A percentile compares a stretch with the other conserved stretches of the same genome.
phyloP scores from a whole-genome alignment of 2,329 filamentous ascomycete species.

The Nigrograna mackinnonii region DNA sequence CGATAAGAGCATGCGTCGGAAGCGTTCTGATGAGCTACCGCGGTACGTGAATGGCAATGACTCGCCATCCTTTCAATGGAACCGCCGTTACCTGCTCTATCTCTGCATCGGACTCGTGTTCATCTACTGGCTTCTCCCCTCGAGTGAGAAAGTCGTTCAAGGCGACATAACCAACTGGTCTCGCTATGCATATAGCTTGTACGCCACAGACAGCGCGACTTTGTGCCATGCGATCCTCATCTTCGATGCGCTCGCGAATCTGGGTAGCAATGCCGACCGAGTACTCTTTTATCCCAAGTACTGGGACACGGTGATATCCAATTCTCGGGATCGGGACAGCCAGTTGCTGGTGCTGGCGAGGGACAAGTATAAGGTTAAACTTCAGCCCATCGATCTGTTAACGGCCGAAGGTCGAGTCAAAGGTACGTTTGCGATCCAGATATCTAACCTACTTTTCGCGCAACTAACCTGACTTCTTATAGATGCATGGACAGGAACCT shows the following conservation, averaged over 20 bases:
- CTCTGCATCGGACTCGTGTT: slow-evolving; percentile 25
- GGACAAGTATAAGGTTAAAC: slow-evolving; percentile 53
- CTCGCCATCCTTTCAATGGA: slow-evolving; percentile 21
- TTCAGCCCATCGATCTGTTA: slow-evolving; percentile 52
- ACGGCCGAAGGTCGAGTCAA: slow-evolving; percentile 35
- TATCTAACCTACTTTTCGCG: slow-evolving; percentile 6
- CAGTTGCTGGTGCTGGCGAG: slow-evolving; percentile 54
- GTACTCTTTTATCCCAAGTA: slow-evolving; percentile 50
- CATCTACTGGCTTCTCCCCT: slow-evolving; percentile 25
- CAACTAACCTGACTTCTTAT: slow-evolving; percentile 11
- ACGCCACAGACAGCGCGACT: slow-evolving; percentile 46
- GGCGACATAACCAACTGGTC: slow-evolving; percentile 35
- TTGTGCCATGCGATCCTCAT: slow-evolving; percentile 50
- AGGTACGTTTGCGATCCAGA: slow-evolving; percentile 24
- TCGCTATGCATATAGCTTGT: slow-evolving; percentile 47
- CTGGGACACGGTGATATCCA: slow-evolving; percentile 36
- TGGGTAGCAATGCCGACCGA: slow-evolving; percentile 50
- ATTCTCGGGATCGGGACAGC: slow-evolving; percentile 40
- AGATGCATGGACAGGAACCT: slow-evolving; percentile 50
- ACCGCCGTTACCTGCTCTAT: slow-evolving; percentile 32
- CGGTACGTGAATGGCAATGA: slow-evolving; percentile 24
- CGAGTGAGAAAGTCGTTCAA: neutral
- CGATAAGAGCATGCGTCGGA: slow-evolving; percentile 32
- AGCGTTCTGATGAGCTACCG: slow-evolving; percentile 39
- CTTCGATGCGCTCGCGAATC: slow-evolving; percentile 46